Evolutionary conservation across 371 early-diverging fungal species (phyloP), one percentile per base, ranked within the genome.

Genomic region (Conidiobolus incongruus): DNA sequence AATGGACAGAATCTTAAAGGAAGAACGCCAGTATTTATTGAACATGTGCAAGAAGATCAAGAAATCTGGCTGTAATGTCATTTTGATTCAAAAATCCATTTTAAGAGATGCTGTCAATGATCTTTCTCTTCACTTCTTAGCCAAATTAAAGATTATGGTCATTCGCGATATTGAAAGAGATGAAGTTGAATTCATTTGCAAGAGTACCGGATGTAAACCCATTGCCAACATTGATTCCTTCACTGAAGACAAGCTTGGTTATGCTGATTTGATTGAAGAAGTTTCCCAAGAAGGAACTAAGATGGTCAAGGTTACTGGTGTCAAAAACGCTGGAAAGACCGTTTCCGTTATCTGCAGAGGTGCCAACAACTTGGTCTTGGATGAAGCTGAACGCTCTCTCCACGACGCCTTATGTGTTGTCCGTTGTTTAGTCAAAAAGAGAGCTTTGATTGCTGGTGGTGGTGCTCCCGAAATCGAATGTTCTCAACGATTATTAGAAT

Each of bases 361-460:
- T 44, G 88, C 96, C 49, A 98, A 98, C 63, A 73, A 81, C 30
- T 69, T 98, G 13, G 89, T 99, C 2, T 62, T 98, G 38, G 99
- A 99, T 52, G 99, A 99, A 62, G 90, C 96, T 7, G 98, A 98
- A 56, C 83, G 99, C 45, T 93, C 93, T 20, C 71, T 99, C 23
- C 94, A 98, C 59, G 99, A 99, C 66, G 99, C 98, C 15, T 73
- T 98, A 10, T 97, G 98, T 62, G 99, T 99, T 39, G 83, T 97
- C 36, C 85, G 96, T 29, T 96, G 96, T 62, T 62, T 99, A 52
- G 95, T 96, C 39, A 95, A 94, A 71, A 91, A 93, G 74, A 79
- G 72, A 32, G 86, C 84, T 24, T 66, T 98, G 58, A 85, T 96
- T 58, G 93, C 93, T 36, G 99, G 99, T 48, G 99, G 99, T 36